Evolutionary conservation across 495 filamentous ascomycete genomes (phyloP).

Genomic region (Daldinia caldariorum): DNA sequence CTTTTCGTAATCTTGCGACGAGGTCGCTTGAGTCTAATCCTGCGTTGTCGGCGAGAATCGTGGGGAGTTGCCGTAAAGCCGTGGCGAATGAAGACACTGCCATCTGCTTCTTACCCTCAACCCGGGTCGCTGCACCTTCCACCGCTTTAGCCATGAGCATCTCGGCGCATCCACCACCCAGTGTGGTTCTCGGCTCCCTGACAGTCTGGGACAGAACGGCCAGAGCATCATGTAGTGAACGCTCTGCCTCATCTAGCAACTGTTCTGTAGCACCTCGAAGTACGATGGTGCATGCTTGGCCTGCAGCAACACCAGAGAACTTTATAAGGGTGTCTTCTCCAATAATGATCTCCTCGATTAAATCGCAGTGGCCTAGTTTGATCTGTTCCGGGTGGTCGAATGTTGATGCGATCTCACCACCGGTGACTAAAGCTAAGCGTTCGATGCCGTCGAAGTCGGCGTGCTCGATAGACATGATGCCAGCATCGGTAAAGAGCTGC

Average conservation of each 20-base stretch:
- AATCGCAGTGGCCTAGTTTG: constrained; percentile 92
- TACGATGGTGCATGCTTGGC: constrained; percentile 95
- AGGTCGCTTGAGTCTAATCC: constrained; percentile 95
- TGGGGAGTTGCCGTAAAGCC: constrained; percentile 91
- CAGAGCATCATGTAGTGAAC: constrained; percentile 93
- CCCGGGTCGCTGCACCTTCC: constrained; percentile 90
- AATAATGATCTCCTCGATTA: constrained; percentile 98
- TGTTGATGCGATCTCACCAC: constrained; percentile 95
- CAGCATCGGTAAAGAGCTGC: constrained; percentile 96
- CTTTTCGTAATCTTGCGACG: constrained; percentile 88
- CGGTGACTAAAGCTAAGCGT: constrained; percentile 91
- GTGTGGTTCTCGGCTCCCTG: constrained; percentile 89
- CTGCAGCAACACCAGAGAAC: constrained; percentile 95
- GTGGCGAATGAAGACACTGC: constrained; percentile 90
- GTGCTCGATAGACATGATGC: constrained; percentile 98
- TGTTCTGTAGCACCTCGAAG: constrained; percentile 96
- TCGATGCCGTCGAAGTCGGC: constrained; percentile 99
- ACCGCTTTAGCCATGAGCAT: constrained; percentile 99
- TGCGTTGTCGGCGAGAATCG: constrained; percentile 96
- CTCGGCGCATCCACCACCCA: constrained; percentile 96
- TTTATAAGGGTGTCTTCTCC: constrained; percentile 97
- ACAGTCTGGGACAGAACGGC: constrained; percentile 98
- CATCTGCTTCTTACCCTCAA: constrained; percentile 94
- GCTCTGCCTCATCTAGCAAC: constrained; percentile 94
- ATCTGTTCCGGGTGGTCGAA: constrained; percentile 98